A percentile compares a stretch with the other conserved stretches of the same genome.
Evolutionary conservation across 225 moss, liverwort and hornwort genomes (phyloP).

Genomic region (Bryum argenteum): DNA sequence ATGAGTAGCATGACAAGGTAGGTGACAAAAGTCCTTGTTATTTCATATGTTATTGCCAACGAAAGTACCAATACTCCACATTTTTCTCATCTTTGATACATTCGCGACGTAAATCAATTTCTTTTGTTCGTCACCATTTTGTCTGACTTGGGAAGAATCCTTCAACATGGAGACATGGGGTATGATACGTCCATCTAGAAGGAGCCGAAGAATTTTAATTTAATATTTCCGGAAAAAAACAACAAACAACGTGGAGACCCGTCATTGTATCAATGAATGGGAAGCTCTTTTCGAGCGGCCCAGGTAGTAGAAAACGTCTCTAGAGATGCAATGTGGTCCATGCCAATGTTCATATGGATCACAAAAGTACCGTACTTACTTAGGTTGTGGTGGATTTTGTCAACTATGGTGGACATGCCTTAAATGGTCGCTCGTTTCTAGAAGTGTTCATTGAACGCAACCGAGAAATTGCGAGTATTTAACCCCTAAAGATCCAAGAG

Average conservation of each 20-base stretch:
- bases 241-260: not conserved
- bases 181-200: too few species aligned
- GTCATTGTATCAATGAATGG: not conserved
- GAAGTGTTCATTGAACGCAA: too few species aligned
- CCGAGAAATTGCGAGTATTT: too few species aligned
- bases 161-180: not conserved
- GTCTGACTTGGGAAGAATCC: not conserved
- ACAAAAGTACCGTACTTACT: not conserved
- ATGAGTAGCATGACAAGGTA: constrained; percentile 33
- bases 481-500: too few species aligned
- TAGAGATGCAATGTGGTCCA: not conserved
- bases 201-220: not conserved
- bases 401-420: not conserved
- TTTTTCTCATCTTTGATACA: not conserved
- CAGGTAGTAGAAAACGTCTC: not conserved
- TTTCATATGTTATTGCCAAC: not conserved
- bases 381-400: not conserved
- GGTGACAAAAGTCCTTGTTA: constrained; percentile 25
- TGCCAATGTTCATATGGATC: not conserved
- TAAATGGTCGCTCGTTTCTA: too few species aligned
- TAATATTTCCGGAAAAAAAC: too few species aligned
- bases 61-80: constrained; percentile 9
- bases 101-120: not conserved
- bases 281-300: not conserved
- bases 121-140: too few species aligned